Base-by-base conservation (phyloP, 176 grass and related monocot genomes). In the Neostapfia colusana region DNA sequence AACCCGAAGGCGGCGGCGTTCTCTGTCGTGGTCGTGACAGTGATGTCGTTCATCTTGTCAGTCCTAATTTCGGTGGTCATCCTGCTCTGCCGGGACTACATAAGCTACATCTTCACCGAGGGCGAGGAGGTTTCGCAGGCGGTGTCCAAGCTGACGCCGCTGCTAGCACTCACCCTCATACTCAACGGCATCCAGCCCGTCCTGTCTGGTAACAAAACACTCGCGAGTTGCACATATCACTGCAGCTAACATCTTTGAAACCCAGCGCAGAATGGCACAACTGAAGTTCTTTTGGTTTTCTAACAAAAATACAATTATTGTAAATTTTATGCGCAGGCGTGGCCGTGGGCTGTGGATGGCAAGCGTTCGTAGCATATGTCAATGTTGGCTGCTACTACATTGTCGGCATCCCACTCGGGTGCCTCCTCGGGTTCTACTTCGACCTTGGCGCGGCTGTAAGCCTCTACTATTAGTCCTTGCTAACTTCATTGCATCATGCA, bases 111-210 rank as follows among this genome's bases (percentile, higher is more conserved):
- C 77, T 92, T 89, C 66, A 92, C 86, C 59, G 83, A 82, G 0
- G 85, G 86, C 63, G 65, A 83, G 5, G 82, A 70, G 25, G 90
- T 92, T 44, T 76, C 83, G 7, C 44, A 15, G 23, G 86, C 86
- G 8, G 86, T 92, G 24, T 67, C 76, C 20, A 11, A 89, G 20
- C 65, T 92, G 14, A 79, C 83, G 6, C 79, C 82, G 4, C 79
- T 92, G 45, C 79, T 92, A 7, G 86, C 65, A 4, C 10, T 89
- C 49, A 86, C 90, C 9, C 77, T 92, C 73, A 75, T 92, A 50
- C 84, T 92, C 55, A 92, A 89, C 48, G 88, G 90, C 73, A 49
- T 92, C 53, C 90, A 92, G 65, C 90, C 86, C 5, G 90, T 92
- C 41, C 76, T 92, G 8, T 92, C 90, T 56, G 90, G 90, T 86